Base-by-base conservation (phyloP, 108 stramenopile species). In the Fragilaria radians region DNA sequence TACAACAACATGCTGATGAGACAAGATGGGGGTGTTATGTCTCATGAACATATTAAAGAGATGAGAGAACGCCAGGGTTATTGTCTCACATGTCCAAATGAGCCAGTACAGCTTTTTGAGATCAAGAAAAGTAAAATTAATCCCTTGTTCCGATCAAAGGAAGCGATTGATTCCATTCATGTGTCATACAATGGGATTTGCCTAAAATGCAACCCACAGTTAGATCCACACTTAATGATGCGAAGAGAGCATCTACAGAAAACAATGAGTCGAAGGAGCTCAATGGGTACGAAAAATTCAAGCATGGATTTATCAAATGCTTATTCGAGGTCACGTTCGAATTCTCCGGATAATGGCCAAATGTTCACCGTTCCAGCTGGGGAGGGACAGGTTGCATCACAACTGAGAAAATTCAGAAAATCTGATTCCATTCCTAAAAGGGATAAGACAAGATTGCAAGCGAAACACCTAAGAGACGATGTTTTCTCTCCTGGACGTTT, bases 101-200 rank as follows among this genome's bases (percentile, higher is more conserved):
- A 54, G 36, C 75, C 75, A 14, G 36, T 59, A 33, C 50, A 59
- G 22, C 50, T 70, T 18, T 66, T 52, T 28, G 42, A 32, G n/a
- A 59, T 70, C 23, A 70, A 52, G 29, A 61, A 34, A 53, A 48
- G 59, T 27, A 59, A 54, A 48, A 46, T 76, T 14, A 76, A 76
- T 54, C 75, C 75, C 32, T 50, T 75, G 3, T 66, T 60, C 55
- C 32, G 30, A 26, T 45, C 52, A n/a, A 70, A 61, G 55, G 48
- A 66, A 42, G 63, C 65, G 5, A 24, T 46, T 27, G 22, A 47
- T 32, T 59, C 47, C 4, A 46, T 48, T 23, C 59, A 59, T 9
- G 65, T 67, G 54, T 66, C 67, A 27, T 33, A 32, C 19, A 54
- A 60, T 48, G 75, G 75, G 0, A 28, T 58, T 24, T 76, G 75